These are phyloP conservation scores for Papilionanthe hybrid DNA, from an alignment of 116 monocot species.

Conservation along the genomic window DNA sequence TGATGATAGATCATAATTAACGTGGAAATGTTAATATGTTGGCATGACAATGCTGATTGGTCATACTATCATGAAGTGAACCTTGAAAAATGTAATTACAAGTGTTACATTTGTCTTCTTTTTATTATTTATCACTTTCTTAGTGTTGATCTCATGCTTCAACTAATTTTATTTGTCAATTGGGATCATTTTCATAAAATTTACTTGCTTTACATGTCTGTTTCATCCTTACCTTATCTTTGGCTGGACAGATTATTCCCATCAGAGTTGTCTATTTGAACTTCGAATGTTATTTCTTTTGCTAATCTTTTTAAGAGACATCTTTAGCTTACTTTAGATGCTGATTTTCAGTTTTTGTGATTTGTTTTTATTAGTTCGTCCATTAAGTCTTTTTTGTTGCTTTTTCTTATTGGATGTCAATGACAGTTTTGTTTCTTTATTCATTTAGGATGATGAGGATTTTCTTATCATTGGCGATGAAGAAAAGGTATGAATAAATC, in stretches of 20 bases:
- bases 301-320: neutral
- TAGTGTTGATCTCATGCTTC: neutral
- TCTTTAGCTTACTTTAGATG: neutral
- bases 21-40: neutral
- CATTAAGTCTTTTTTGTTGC: neutral
- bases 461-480: slow-evolving; percentile 36
- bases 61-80: neutral
- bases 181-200: neutral
- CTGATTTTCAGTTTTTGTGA: neutral
- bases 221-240: neutral
- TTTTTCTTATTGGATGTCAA: neutral
- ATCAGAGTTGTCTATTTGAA: neutral
- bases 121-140: neutral
- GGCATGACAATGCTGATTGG: neutral
- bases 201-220: neutral
- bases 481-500: slow-evolving; percentile 40
- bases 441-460: slow-evolving; percentile 54
- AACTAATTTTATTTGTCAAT: neutral
- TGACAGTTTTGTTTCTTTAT: neutral
- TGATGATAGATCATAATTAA: neutral
- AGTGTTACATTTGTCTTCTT: neutral
- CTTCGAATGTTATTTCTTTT: neutral
- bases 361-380: neutral
- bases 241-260: neutral
- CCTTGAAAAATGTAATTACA: neutral